Percentiles rank a stretch among this genome's conserved stretches.
Conservation (phyloP, 495 filamentous ascomycete species). For the Tuber umbilicatum region DNA sequence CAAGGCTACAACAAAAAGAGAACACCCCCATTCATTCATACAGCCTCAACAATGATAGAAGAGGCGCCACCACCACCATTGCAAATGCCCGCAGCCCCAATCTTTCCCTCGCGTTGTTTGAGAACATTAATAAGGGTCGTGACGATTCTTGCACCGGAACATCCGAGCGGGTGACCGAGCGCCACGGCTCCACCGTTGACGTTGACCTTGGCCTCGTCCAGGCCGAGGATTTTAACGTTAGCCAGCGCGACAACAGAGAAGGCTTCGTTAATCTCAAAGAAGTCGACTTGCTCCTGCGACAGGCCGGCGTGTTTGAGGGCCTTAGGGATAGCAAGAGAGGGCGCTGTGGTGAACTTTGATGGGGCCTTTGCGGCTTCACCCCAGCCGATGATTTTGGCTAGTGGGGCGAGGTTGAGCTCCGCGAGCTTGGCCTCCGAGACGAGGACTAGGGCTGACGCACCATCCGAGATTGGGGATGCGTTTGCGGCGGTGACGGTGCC, state of each 20-base stretch:
- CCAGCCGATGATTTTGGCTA: conserved; percentile 95
- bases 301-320: conserved; percentile 86
- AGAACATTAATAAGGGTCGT: conserved; percentile 86
- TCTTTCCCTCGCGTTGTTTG: conserved; percentile 81
- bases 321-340: conserved; percentile 92
- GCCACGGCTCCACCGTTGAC: conserved; percentile 92
- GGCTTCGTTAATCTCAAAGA: conserved; percentile 98
- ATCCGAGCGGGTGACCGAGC: conserved; percentile 89
- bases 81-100: conserved; percentile 92
- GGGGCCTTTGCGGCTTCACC: conserved; percentile 85
- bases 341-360: conserved; percentile 90
- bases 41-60: conserved; percentile 73
- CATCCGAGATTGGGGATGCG: conserved; percentile 91
- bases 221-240: conserved; percentile 79
- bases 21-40: neutral
- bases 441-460: conserved; percentile 80
- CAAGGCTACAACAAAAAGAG: neutral
- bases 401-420: conserved; percentile 76
- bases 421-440: conserved; percentile 85
- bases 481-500: conserved; percentile 97
- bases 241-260: conserved; percentile 95
- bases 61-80: conserved; percentile 94
- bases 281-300: conserved; percentile 68
- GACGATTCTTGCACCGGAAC: conserved; percentile 85
- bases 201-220: conserved; percentile 84